Conservation (phyloP, 2,329 filamentous ascomycete species). For the Cadophora malorum region DNA sequence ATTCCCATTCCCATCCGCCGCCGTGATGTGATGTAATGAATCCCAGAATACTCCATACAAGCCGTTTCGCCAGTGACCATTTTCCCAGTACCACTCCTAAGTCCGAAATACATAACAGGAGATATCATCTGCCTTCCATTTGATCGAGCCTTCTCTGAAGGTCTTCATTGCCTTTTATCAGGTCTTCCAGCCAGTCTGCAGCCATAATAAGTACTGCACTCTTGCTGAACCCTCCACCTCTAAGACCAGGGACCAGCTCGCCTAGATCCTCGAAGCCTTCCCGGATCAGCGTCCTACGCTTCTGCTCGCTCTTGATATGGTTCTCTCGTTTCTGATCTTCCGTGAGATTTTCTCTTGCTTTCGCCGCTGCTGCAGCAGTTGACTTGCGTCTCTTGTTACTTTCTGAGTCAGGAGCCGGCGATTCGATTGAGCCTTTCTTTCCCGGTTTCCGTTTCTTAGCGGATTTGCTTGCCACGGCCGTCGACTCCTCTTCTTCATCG, state of each 20-base stretch:
- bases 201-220: conserved; percentile 78
- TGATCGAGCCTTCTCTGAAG: conserved; percentile 61
- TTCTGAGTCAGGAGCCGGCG: conserved; percentile 36
- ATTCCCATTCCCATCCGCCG: neutral
- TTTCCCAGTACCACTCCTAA: neutral
- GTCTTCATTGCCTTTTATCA: conserved; percentile 71
- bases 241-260: conserved; percentile 76
- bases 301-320: conserved; percentile 87
- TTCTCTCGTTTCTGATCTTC: conserved; percentile 86
- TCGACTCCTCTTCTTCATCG: conserved; percentile 47
- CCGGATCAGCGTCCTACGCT: conserved; percentile 79
- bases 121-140: conserved; percentile 45
- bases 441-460: conserved; percentile 45
- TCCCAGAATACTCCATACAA: conserved; percentile 19
- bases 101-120: neutral
- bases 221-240: conserved; percentile 80
- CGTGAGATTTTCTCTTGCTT: conserved; percentile 66
- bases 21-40: neutral
- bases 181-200: conserved; percentile 77
- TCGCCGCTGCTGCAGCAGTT: conserved; percentile 49
- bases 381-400: conserved; percentile 58
- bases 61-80: conserved; percentile 14
- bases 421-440: conserved; percentile 41
- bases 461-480: conserved; percentile 45
- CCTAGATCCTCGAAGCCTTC: conserved; percentile 83